These are phyloP conservation scores for Anastatica hierochuntica DNA, from an alignment of 345 rosid genomes.

Conservation along the genomic window DNA sequence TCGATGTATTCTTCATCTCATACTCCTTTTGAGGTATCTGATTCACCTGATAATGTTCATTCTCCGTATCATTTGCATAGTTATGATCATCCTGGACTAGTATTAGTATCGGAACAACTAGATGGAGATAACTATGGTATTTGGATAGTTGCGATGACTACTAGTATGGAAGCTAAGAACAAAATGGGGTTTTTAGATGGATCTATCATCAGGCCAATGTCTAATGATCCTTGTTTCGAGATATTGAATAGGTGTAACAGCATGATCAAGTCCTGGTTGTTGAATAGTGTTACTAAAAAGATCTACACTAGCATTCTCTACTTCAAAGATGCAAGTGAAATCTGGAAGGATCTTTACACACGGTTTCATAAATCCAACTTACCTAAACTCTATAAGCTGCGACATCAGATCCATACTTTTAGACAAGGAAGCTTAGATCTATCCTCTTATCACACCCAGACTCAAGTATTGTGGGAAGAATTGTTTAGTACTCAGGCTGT, in stretches of 20 bases:
- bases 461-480: neutral
- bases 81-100: neutral
- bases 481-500: neutral
- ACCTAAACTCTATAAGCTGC: neutral
- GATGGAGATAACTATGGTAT: neutral
- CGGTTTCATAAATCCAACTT: neutral
- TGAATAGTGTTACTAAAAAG: neutral
- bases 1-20: too few species aligned
- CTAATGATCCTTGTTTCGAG: neutral
- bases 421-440: neutral
- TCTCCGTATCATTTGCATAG: neutral
- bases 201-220: neutral
- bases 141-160: neutral
- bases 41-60: neutral
- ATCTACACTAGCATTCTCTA: neutral
- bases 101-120: neutral
- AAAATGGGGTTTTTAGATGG: neutral
- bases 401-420: neutral
- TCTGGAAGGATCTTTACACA: neutral
- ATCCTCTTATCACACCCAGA: neutral
- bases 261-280: neutral
- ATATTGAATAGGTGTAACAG: neutral
- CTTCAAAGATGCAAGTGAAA: neutral
- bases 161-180: neutral
- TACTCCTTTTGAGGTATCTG: too few species aligned